Conservation (phyloP, 176 grass and related monocot genomes). For the Dactylis glomerata region DNA sequence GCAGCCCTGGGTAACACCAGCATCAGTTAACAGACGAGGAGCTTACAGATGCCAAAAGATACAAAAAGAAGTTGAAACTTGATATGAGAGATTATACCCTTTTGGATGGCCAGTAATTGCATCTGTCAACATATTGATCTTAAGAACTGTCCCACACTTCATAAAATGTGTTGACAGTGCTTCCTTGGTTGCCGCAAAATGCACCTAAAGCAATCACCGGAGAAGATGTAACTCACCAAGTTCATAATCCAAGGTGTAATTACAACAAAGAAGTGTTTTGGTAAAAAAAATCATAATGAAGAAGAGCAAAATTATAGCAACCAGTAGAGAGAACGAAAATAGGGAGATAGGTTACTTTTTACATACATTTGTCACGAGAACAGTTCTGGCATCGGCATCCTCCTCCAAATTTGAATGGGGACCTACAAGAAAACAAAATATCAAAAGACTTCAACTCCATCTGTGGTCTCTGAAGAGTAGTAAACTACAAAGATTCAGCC, state of each 20-base stretch:
- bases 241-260: slow-evolving; percentile 13
- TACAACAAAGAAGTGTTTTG: neutral
- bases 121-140: slow-evolving; percentile 66
- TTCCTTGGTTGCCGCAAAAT: slow-evolving; percentile 90
- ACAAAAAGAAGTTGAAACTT: slow-evolving; percentile 18
- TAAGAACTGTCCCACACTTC: slow-evolving; percentile 67
- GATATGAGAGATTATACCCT: slow-evolving; percentile 51
- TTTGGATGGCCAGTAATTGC: slow-evolving; percentile 71
- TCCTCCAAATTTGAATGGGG: slow-evolving; percentile 39
- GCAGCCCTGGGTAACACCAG: slow-evolving; percentile 47
- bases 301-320: neutral
- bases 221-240: neutral
- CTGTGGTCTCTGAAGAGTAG: neutral
- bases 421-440: slow-evolving; percentile 39
- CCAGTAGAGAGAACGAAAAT: neutral
- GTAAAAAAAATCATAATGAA: neutral
- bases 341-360: neutral
- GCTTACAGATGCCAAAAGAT: slow-evolving; percentile 2
- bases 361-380: slow-evolving; percentile 63
- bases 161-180: slow-evolving; percentile 65
- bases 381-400: slow-evolving; percentile 59
- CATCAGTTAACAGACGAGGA: neutral
- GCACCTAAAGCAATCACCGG: slow-evolving; percentile 53
- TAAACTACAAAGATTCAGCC: neutral
- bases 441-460: neutral